These are phyloP conservation scores for Bothriochloa decipiens DNA, from an alignment of 176 grass and related monocot genomes.

Conservation along the genomic window DNA sequence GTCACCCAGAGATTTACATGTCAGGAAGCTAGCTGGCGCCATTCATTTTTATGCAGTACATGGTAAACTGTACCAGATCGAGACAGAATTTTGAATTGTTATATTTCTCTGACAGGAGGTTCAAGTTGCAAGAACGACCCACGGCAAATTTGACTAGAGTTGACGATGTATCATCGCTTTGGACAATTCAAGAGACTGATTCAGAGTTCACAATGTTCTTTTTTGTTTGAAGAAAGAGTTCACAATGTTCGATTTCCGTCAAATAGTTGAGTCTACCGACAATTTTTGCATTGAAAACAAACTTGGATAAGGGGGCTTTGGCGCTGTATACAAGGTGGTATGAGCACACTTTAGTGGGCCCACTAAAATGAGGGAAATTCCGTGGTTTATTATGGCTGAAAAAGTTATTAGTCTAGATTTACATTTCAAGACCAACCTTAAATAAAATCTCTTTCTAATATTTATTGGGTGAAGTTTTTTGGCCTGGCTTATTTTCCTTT, in stretches of 20 bases:
- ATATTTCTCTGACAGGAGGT: not conserved
- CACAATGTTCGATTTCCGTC: conserved; percentile 21
- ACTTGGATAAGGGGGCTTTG: conserved; percentile 43
- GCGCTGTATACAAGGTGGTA: conserved; percentile 44
- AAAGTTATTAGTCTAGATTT: not conserved
- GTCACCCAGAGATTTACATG: no score
- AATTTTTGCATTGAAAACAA: conserved; percentile 19
- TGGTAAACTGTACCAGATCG: no score
- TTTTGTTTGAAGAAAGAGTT: no score
- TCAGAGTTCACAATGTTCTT: no score
- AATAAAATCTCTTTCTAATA: not conserved
- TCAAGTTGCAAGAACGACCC: not conserved
- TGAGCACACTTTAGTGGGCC: no score
- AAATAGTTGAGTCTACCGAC: conserved; percentile 11
- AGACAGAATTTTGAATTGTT: no score
- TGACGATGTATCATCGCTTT: not conserved
- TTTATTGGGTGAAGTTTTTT: no score
- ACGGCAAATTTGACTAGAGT: not conserved
- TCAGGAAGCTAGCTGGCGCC: no score
- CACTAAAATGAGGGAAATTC: no score
- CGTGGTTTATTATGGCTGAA: not conserved
- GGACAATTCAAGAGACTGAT: not conserved
- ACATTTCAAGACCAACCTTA: not conserved
- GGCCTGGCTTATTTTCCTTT: not conserved
- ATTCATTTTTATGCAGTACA: no score